A percentile compares a stretch with the other conserved stretches of the same genome.
Evolutionary conservation across 352 stramenopile species (phyloP).

Genomic region (Globisporangium orthogonon): DNA sequence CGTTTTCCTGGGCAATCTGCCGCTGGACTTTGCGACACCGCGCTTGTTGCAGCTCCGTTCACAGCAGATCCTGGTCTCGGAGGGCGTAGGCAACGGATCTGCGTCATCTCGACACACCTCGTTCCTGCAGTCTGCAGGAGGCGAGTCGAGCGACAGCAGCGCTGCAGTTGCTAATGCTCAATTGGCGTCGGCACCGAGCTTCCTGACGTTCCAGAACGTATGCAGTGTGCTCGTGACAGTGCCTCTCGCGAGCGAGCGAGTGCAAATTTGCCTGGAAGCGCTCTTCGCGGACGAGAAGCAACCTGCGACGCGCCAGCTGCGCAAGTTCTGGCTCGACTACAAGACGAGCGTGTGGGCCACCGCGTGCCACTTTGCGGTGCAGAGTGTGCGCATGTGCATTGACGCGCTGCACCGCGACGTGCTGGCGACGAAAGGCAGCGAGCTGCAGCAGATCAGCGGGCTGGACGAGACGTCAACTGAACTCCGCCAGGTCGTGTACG

Average conservation of each 20-base stretch:
- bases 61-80: slow-evolving; percentile 38
- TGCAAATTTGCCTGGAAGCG: slow-evolving; percentile 39
- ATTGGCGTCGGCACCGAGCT: slow-evolving; percentile 10
- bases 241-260: slow-evolving; percentile 17
- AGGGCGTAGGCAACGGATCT: slow-evolving; percentile 10
- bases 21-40: slow-evolving; percentile 35
- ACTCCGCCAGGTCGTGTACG: slow-evolving; percentile 27
- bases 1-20: slow-evolving; percentile 25
- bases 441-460: slow-evolving; percentile 41
- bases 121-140: slow-evolving; percentile 4
- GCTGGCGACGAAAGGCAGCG: slow-evolving; percentile 24
- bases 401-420: slow-evolving; percentile 27
- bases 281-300: slow-evolving; percentile 39
- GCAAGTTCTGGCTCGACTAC: slow-evolving; percentile 46
- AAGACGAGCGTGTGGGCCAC: slow-evolving; percentile 28
- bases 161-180: slow-evolving; percentile 5
- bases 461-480: slow-evolving; percentile 28
- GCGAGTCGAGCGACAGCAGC: slow-evolving; percentile 12
- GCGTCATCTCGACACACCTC: slow-evolving; percentile 6
- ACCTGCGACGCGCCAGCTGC: slow-evolving; percentile 24
- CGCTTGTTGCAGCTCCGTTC: slow-evolving; percentile 43
- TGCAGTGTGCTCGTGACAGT: slow-evolving; percentile 34
- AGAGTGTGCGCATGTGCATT: slow-evolving; percentile 24
- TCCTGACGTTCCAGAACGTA: slow-evolving; percentile 47
- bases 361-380: slow-evolving; percentile 13